Conservation (phyloP, 495 filamentous ascomycete genomes). For the Tuber aestivum region DNA sequence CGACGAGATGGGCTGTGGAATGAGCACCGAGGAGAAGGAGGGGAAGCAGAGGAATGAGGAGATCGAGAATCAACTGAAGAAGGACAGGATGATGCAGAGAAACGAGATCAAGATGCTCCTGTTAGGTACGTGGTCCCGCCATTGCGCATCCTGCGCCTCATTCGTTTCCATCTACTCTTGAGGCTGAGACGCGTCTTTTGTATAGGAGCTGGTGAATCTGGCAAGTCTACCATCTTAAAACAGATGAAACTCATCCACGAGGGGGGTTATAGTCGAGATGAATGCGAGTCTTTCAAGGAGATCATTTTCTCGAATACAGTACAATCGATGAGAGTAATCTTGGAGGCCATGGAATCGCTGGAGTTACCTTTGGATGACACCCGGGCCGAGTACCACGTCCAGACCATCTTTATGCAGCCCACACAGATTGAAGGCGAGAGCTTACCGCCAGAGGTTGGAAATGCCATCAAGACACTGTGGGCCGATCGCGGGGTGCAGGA, state of each 20-base stretch:
- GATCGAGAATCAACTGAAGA: conserved; percentile 96
- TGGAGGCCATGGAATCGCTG: conserved; percentile 92
- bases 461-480: conserved; percentile 89
- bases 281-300: conserved; percentile 82
- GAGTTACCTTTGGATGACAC: conserved; percentile 83
- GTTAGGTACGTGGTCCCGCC: conserved; percentile 61
- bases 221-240: conserved; percentile 98
- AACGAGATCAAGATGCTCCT: conserved; percentile 99
- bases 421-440: conserved; percentile 93
- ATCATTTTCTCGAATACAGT: conserved; percentile 98
- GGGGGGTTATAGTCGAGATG: conserved; percentile 70
- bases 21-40: conserved; percentile 99
- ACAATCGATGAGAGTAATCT: conserved; percentile 91
- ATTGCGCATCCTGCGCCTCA: background rate
- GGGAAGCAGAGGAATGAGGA: conserved; percentile 98
- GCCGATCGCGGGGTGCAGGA: conserved; percentile 90
- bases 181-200: conserved; percentile 9
- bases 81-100: conserved; percentile 89
- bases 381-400: conserved; percentile 85
- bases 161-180: conserved; percentile 8
- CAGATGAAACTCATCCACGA: conserved; percentile 95
- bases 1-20: conserved; percentile 95
- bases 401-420: conserved; percentile 94
- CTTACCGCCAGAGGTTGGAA: conserved; percentile 87
- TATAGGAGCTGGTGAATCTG: conserved; percentile 95